phyloP scores from a whole-genome alignment of 495 filamentous ascomycete genomes.

The Oidiodendron maius region DNA sequence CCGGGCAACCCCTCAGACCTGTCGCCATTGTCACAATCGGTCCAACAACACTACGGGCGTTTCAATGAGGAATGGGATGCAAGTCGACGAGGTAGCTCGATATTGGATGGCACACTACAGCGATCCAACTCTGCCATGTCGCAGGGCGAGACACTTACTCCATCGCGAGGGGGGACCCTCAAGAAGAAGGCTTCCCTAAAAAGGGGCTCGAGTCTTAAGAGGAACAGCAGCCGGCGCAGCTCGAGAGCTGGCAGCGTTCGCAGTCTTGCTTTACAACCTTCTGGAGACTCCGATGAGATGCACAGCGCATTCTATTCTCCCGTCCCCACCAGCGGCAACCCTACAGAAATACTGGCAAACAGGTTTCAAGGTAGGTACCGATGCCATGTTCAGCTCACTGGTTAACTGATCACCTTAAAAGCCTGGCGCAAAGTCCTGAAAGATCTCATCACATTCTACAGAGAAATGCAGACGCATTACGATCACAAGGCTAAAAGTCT shows the following conservation, averaged over 20 bases:
- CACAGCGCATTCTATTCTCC: conserved; percentile 86
- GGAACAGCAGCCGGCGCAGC: conserved; percentile 69
- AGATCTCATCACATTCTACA: conserved; percentile 89
- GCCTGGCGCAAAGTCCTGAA: conserved; percentile 96
- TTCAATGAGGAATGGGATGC: conserved; percentile 73
- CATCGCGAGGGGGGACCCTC: conserved; percentile 71
- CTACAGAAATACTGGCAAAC: conserved; percentile 83
- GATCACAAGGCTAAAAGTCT: conserved; percentile 80
- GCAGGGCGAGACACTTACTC: conserved; percentile 37
- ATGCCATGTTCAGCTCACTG: not conserved
- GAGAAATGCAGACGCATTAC: conserved; percentile 86
- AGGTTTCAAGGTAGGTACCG: conserved; percentile 75
- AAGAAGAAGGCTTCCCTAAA: conserved; percentile 80
- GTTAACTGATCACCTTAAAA: conserved; percentile 25
- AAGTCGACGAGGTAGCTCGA: conserved; percentile 57
- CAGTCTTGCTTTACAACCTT: conserved; percentile 60
- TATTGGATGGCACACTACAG: conserved; percentile 48
- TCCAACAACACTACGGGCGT: conserved; percentile 26
- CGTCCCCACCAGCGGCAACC: conserved; percentile 78
- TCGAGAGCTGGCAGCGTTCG: conserved; percentile 77
- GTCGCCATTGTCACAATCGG: conserved; percentile 39
- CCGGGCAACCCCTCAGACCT: conserved; percentile 33
- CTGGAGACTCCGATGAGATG: conserved; percentile 57
- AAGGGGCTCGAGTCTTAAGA: conserved; percentile 66
- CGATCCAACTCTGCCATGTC: conserved; percentile 45